A percentile compares a stretch with the other conserved stretches of the same genome.
phyloP scores from a whole-genome alignment of 2,329 filamentous ascomycete species.

The Rhynchosporium graminicola region DNA sequence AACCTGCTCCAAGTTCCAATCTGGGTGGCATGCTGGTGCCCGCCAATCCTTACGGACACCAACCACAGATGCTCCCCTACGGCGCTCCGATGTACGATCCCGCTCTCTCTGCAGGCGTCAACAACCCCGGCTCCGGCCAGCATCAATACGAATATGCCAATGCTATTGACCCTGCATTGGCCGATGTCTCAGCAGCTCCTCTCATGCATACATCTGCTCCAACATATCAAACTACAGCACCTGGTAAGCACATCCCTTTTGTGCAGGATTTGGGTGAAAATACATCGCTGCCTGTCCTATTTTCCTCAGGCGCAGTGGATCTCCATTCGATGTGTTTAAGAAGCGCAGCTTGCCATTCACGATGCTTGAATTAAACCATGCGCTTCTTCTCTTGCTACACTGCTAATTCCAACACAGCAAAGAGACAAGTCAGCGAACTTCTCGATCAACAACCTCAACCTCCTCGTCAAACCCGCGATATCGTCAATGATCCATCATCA shows the following conservation, averaged over 20 bases:
- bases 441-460: constrained; percentile 60
- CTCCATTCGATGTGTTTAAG: constrained; percentile 49
- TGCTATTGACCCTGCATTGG: constrained; percentile 66
- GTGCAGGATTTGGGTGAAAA: constrained; percentile 37
- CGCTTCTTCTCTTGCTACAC: constrained; percentile 38
- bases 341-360: constrained; percentile 51
- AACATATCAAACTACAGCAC: constrained; percentile 31
- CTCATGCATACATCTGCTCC: constrained; percentile 25
- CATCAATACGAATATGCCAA: constrained; percentile 58
- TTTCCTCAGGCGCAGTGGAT: constrained; percentile 38
- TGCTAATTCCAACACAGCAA: constrained; percentile 54
- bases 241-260: constrained; percentile 38
- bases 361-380: constrained; percentile 31
- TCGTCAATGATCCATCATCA: constrained; percentile 46
- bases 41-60: constrained; percentile 48
- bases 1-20: constrained; percentile 60
- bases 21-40: constrained; percentile 34
- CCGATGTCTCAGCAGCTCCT: constrained; percentile 47
- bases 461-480: constrained; percentile 53
- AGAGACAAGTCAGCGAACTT: constrained; percentile 74
- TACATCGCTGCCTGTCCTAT: constrained; percentile 40
- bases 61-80: constrained; percentile 50
- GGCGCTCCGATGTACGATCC: constrained; percentile 35
- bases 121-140: constrained; percentile 47
- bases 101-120: constrained; percentile 43